Evolutionary conservation across 2,329 filamentous ascomycete species (phyloP).

Genomic region (Fusarium sacchari): DNA sequence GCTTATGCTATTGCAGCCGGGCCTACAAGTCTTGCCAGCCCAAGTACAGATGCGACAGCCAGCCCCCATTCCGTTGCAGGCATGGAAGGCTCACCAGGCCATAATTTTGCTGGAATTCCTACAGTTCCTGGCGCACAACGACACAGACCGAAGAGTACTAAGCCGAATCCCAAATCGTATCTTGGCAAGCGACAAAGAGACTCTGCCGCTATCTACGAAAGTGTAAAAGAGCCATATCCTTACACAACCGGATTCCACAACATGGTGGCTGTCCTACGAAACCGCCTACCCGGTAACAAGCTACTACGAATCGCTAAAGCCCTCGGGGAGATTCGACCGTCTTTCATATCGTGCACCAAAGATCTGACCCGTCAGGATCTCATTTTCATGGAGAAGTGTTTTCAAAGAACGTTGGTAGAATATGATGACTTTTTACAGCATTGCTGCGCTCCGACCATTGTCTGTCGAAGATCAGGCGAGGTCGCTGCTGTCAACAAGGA

Average conservation of each 20-base stretch:
- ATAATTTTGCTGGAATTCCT: conserved; percentile 45
- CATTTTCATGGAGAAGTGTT: conserved; percentile 97
- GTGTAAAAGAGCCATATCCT: conserved; percentile 88
- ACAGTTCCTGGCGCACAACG: conserved; percentile 45
- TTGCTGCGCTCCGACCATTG: conserved; percentile 88
- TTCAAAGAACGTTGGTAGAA: conserved; percentile 91
- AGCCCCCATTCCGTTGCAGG: conserved; percentile 66
- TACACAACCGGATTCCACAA: conserved; percentile 93
- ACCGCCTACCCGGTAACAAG: conserved; percentile 80
- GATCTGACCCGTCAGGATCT: conserved; percentile 90
- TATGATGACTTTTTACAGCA: conserved; percentile 93
- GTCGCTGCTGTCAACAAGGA: conserved; percentile 97
- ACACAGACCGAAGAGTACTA: conserved; percentile 57
- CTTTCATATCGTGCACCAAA: conserved; percentile 90
- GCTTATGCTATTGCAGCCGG: conserved; percentile 73
- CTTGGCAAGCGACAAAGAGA: conserved; percentile 73
- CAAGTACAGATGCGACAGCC: conserved; percentile 70
- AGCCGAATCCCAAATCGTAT: conserved; percentile 57
- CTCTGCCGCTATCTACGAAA: conserved; percentile 86
- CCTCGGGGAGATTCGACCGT: conserved; percentile 88
- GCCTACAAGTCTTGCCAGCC: conserved; percentile 70
- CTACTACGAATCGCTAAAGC: conserved; percentile 86
- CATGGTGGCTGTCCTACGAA: conserved; percentile 81
- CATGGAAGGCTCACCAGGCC: conserved; percentile 65
- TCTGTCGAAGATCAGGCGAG: conserved; percentile 91